Evolutionary conservation across 2,329 filamentous ascomycete genomes (phyloP), one percentile per base, ranked within the genome.

Genomic region (Hypoxylon sp.): DNA sequence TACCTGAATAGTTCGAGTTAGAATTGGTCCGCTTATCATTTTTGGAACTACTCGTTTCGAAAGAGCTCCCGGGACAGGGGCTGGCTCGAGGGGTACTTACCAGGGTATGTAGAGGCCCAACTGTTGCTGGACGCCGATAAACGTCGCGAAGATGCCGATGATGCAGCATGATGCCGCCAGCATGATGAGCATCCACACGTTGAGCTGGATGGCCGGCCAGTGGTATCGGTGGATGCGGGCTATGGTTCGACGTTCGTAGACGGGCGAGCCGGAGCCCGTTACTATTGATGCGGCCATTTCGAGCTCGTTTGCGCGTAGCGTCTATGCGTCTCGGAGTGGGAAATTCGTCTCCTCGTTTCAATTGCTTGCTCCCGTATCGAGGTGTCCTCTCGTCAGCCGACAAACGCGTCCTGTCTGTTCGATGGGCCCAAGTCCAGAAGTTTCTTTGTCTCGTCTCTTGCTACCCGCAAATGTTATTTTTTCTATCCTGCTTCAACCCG

Each of bases 181-280:
- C 84, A 90, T 89, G 68, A 89, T 79, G 51, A 90, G 79, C 72
- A 90, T 86, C 87, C 88, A 90, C 52, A 90, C 77, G 72, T 89
- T 89, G 61, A 91, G 81, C 75, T 89, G 85, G 56, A 87, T 76
- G n/a, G 86, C 85, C 17, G 88, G 88, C 88, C 88, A 91, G 78
- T 87, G 87, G 80, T 90, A 91, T 43, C 83, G 84, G 72, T 85
- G 84, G 3, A 87, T 75, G 67, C 80, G 81, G 63, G 79, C 72
- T 39, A 79, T 69, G 37, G 17, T 19, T 57, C 79, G 79, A 44
- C 80, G 79, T 60, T 80, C 77, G 74, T 82, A 80, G 59, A 80
- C 75, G 72, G 79, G 70, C 32, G 82, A 83, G 64, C 74, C 71
- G 24, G 71, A 76, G 43, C 78, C 77, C 56, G 72, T 74, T 63